Conservation (phyloP, 2,329 filamentous ascomycete species). For the Cytospora paraplurivora region DNA sequence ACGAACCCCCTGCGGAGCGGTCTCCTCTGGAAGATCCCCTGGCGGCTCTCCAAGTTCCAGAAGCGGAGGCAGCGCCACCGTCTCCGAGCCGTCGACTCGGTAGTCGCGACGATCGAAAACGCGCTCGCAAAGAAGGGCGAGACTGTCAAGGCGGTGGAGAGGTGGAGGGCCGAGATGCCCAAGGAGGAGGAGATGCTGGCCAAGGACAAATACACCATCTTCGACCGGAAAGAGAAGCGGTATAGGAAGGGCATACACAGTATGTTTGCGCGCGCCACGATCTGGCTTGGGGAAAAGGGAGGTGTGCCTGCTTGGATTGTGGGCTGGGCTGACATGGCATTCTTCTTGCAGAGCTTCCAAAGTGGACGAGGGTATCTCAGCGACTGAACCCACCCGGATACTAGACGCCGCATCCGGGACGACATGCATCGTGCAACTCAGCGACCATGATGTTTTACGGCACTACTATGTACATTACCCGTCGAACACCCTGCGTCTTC, state of each 20-base stretch:
- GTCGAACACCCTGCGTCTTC: background rate
- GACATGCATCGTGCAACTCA: background rate
- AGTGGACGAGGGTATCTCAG: constrained; percentile 96
- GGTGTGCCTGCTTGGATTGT: constrained; percentile 6
- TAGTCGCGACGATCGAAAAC: constrained; percentile 80
- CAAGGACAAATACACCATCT: constrained; percentile 96
- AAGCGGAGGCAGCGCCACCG: constrained; percentile 85
- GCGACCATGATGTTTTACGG: background rate
- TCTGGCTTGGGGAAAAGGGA: background rate
- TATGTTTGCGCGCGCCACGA: constrained; percentile 48
- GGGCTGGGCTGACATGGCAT: constrained; percentile 17
- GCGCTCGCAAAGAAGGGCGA: constrained; percentile 75
- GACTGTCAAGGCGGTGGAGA: constrained; percentile 75
- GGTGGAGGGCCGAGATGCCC: constrained; percentile 96
- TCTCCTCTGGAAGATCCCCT: constrained; percentile 95
- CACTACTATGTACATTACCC: background rate
- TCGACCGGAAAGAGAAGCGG: constrained; percentile 91
- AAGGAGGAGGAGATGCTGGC: constrained; percentile 94
- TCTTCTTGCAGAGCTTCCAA: constrained; percentile 66
- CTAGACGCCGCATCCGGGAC: constrained; percentile 47
- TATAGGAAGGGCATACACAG: constrained; percentile 98
- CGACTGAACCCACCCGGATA: constrained; percentile 93
- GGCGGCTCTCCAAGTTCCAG: constrained; percentile 89
- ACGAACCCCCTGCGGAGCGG: constrained; percentile 76
- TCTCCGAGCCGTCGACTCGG: constrained; percentile 79